A percentile compares a stretch with the other conserved stretches of the same genome.
Conservation (phyloP, 2,329 filamentous ascomycete genomes). For the Cladosporium sp. region DNA sequence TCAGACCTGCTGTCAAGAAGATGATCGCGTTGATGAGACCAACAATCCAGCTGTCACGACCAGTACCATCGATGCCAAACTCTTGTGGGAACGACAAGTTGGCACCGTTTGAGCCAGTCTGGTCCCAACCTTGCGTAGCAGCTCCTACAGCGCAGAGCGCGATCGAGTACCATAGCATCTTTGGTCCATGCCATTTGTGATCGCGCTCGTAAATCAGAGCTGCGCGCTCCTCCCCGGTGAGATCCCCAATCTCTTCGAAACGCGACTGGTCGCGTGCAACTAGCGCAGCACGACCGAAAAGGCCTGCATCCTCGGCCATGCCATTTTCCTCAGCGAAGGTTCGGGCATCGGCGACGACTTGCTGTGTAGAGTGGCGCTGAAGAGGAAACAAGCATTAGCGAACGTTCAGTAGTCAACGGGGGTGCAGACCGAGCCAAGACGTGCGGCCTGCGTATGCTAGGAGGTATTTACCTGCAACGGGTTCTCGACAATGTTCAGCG, state of each 20-base stretch:
- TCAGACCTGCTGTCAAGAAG: slow-evolving; percentile 42
- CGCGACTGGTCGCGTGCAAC: slow-evolving; percentile 65
- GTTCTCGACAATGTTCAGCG: slow-evolving; percentile 46
- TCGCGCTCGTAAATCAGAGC: slow-evolving; percentile 58
- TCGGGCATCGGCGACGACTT: slow-evolving; percentile 32
- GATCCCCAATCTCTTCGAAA: slow-evolving; percentile 59
- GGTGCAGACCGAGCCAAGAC: background rate
- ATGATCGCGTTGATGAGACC: slow-evolving; percentile 51
- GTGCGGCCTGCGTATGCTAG: background rate
- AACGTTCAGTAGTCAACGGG: background rate
- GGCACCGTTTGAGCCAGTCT: slow-evolving; percentile 30
- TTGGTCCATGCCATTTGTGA: slow-evolving; percentile 65
- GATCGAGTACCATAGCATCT: slow-evolving; percentile 62
- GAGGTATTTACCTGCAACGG: slow-evolving; percentile 42
- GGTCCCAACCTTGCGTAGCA: slow-evolving; percentile 30
- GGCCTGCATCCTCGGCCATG: slow-evolving; percentile 35
- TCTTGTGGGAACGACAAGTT: slow-evolving; percentile 26
- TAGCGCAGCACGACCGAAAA: slow-evolving; percentile 50
- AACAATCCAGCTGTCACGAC: slow-evolving; percentile 22
- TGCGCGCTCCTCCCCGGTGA: slow-evolving; percentile 57
- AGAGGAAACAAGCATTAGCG: slow-evolving; percentile 4
- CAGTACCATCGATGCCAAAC: slow-evolving; percentile 20
- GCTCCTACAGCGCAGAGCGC: slow-evolving; percentile 30
- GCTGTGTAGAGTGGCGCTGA: slow-evolving; percentile 31
- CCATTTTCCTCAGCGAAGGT: slow-evolving; percentile 30